Evolutionary conservation across 805 yeast species (phyloP).

Genomic region (Yamadazyma sp.): DNA sequence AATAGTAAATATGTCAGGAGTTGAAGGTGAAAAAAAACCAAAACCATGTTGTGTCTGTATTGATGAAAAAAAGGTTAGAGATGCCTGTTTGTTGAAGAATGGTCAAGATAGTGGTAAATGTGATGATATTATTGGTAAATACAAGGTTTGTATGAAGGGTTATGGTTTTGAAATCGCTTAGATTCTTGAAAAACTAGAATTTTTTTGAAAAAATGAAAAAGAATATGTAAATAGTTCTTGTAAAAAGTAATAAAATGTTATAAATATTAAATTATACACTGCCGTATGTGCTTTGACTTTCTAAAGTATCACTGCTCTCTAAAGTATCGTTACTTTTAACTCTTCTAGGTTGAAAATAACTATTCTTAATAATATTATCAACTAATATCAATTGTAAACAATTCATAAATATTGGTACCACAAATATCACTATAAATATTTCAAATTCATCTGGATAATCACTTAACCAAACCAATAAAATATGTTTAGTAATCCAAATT

Average conservation of each 20-base stretch:
- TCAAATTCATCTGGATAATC: slow-evolving; percentile 73
- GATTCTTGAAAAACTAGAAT: too few relatives aligned
- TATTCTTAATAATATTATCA: slow-evolving; percentile 63
- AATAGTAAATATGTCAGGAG: neutral
- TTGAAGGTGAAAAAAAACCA: slow-evolving; percentile 45
- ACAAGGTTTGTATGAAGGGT: slow-evolving; percentile 89
- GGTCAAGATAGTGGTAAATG: slow-evolving; percentile 87
- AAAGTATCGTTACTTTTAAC: neutral
- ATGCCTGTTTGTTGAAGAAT: slow-evolving; percentile 77
- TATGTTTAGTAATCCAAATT: slow-evolving; percentile 57
- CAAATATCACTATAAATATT: slow-evolving; percentile 81
- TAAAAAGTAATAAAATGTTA: too few relatives aligned
- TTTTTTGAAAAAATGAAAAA: too few relatives aligned
- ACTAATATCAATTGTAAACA: slow-evolving; percentile 70
- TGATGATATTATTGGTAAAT: slow-evolving; percentile 61
- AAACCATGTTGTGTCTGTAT: slow-evolving; percentile 97
- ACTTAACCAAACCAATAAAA: slow-evolving; percentile 80
- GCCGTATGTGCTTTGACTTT: too few relatives aligned
- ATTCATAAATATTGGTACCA: slow-evolving; percentile 72
- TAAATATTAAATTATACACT: too few relatives aligned
- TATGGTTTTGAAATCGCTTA: slow-evolving; percentile 64
- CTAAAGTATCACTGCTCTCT: too few relatives aligned
- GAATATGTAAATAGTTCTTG: too few relatives aligned
- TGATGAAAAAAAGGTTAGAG: slow-evolving; percentile 76
- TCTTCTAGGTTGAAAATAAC: neutral